Evolutionary conservation across 192 early-diverging fungal species (phyloP), one percentile per base, ranked within the genome.

Genomic region (Coemansia sp.): DNA sequence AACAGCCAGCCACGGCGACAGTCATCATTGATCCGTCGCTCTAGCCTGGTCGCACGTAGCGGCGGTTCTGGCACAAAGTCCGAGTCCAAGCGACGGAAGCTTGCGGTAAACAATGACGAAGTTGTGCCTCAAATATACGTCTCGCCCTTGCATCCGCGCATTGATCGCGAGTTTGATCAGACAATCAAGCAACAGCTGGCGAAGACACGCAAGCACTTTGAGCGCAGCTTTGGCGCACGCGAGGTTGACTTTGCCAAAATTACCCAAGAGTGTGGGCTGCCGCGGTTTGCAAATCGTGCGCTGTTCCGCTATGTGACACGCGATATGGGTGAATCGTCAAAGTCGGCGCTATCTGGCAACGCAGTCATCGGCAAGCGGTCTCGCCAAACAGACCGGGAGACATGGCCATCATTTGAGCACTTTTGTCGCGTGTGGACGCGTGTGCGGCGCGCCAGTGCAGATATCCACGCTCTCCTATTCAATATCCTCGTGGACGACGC

Each of bases 221-320:
- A 67, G 51, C 32, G 71, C 66, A 69, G 70, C 52, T 83, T 83
- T 71, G 82, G 76, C 5, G 67, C 70, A 1, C 70, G 67, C 15
- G 83, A 84, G 63, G 67, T 63, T 1, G 81, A 82, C 39, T 85
- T 87, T 79, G 60, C 71, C 15, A 60, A 69, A 32, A 75, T 87
- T 24, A 87, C 82, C n/a, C 67, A 49, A 5, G 58, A 62, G 61
- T 90, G 89, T 52, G 84, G 76, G 7, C 62, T 90, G 52, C 89
- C 89, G 11, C 83, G 86, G 15, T 90, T 85, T 64, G 84, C 86
- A 63, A 90, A 89, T 65, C 67, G 85, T n/a, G 89, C 85, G 25
- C 63, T 90, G 59, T 89, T 87, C 57, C 66, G 57, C 58, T 79
- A 64, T 61, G 70, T 65, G 8, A 68, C 65, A 4, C 60, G 72